Evolutionary conservation across 1,139 yeast genomes (phyloP), one percentile per base, ranked within the genome.

Genomic region (Pichia kudriavzevii): DNA sequence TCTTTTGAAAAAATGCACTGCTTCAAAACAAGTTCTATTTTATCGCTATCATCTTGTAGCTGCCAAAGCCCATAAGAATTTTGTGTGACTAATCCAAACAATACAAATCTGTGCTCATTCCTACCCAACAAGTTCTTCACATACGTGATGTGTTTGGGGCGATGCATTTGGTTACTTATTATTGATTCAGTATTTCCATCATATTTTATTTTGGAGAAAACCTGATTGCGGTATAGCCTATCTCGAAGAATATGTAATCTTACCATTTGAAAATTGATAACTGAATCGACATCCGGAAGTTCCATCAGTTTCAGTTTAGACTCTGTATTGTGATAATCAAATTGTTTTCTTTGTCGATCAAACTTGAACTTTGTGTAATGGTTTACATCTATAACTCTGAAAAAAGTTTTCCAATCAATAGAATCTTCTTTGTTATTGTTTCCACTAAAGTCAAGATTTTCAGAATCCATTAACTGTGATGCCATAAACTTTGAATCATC

Each of bases 101-200:
- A 55, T 20, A 83, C 63, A 52, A 91, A 93, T 40, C 75, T 69
- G 36, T 72, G 66, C 5, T 91, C 91, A 48, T 81, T 83, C 39
- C 95, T 64, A 18, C 98, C 99, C 22, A 88, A 60, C 43, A 91
- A 64, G 52, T 87, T 88, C 50, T 87, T 87, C 39, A 91, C 76
- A 27, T 75, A 66, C 0, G 95, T 81, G 31, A 88, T 73, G 34
- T 79, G 70, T 48, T 75, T 60, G 31, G 46, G 47, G 37, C 42
- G 52, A 35, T 44, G 53, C 56, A 43, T 38, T 40, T 58, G 35
- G 43, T 48, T 45, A 45, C 48, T 26, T 49, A 50, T 24, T 46
- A 60, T 49, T 48, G 66, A 42, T 30, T 64, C 50, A 2, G 64
- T 60, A 10, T 66, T 60, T 4, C 64, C 49, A 33, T 70, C 58